These are phyloP conservation scores for Priceomyces castillae DNA, from an alignment of 805 yeast species.

Conservation along the genomic window DNA sequence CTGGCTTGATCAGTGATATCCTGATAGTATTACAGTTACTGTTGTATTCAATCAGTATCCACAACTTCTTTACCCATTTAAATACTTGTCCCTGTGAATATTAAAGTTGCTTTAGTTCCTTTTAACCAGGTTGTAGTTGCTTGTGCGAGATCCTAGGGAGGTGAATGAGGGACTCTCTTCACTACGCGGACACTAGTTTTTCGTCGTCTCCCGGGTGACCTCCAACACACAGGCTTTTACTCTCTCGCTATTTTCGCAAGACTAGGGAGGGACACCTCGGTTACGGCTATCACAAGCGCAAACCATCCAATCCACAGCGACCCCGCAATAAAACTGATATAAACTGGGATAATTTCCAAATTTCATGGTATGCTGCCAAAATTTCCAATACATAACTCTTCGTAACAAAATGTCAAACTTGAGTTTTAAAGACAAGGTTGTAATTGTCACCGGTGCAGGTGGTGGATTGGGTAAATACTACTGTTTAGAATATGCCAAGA, in stretches of 20 bases:
- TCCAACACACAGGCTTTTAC: too few relatives aligned
- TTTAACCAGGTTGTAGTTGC: too few relatives aligned
- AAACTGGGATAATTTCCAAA: conserved; percentile 5
- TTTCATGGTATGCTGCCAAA: neutral
- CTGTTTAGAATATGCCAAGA: conserved; percentile 79
- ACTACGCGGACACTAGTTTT: too few relatives aligned
- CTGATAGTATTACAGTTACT: too few relatives aligned
- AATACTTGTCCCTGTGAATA: too few relatives aligned
- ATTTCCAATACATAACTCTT: neutral
- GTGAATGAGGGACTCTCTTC: neutral
- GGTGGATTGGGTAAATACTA: conserved; percentile 93
- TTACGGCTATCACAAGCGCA: conserved; percentile 3
- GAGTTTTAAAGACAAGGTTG: conserved; percentile 78
- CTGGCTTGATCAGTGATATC: too few relatives aligned
- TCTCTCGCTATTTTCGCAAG: conserved; percentile 1
- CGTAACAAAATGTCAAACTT: conserved; percentile 26
- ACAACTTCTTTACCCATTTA: too few relatives aligned
- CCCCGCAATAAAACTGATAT: conserved; percentile 6
- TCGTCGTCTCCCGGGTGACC: too few relatives aligned
- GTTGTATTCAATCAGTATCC: too few relatives aligned
- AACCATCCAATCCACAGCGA: conserved; percentile 1
- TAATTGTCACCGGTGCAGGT: conserved; percentile 94
- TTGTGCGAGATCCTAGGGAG: too few relatives aligned
- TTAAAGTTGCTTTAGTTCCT: too few relatives aligned
- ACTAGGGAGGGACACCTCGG: conserved; percentile 2